Evolutionary conservation across 106 monocot species (phyloP).

Genomic region (Acorus calamus): DNA sequence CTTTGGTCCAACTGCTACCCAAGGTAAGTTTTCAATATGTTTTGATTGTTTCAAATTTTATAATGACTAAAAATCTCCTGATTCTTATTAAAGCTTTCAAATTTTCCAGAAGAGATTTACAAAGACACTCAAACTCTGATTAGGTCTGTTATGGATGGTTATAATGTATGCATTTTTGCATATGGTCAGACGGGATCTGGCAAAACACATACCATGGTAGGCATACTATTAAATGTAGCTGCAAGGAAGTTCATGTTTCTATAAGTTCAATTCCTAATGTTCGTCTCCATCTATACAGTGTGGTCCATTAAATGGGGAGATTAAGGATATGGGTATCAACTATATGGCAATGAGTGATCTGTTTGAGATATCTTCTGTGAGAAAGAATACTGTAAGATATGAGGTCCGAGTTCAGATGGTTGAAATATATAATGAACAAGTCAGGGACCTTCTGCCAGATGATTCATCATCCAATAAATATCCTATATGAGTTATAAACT

Average conservation of each 20-base stretch:
- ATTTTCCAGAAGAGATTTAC: constrained; percentile 42
- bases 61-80: no score
- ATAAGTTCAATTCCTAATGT: background rate
- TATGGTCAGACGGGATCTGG: constrained; percentile 96
- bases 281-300: constrained; percentile 16
- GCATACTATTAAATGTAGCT: no score
- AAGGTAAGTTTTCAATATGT: constrained; percentile 34
- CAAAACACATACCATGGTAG: constrained; percentile 87
- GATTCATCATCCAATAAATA: constrained; percentile 66
- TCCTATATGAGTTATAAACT: constrained; percentile 27
- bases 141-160: constrained; percentile 66
- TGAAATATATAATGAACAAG: constrained; percentile 86
- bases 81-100: no score
- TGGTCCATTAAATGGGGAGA: constrained; percentile 37
- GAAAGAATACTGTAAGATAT: constrained; percentile 29
- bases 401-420: constrained; percentile 80
- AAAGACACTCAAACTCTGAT: constrained; percentile 58
- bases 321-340: constrained; percentile 57
- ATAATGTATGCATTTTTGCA: constrained; percentile 75
- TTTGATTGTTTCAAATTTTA: no score
- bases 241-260: background rate
- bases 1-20: constrained; percentile 58
- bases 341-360: constrained; percentile 76
- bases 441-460: constrained; percentile 56
- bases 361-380: constrained; percentile 48